Percentiles rank a stretch among this genome's conserved stretches.
These are phyloP conservation scores for Penicillium maclennaniae DNA, from an alignment of 495 filamentous ascomycete species.

Conservation along the genomic window DNA sequence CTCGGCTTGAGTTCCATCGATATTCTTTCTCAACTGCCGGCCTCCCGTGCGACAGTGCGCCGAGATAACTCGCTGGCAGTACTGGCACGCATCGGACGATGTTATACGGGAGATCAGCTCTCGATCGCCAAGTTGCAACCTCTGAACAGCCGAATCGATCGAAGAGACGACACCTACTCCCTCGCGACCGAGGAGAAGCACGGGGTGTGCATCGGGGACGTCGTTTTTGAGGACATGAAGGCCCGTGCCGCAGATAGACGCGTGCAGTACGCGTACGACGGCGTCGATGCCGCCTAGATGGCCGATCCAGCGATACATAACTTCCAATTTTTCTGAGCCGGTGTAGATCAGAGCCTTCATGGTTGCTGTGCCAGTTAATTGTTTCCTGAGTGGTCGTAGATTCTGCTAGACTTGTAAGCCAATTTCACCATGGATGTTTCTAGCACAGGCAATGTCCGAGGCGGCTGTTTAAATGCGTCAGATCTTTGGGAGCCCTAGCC, in stretches of 20 bases:
- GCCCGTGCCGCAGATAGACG: conserved; percentile 78
- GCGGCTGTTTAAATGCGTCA: neutral
- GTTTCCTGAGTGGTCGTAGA: neutral
- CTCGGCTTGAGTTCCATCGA: conserved; percentile 50
- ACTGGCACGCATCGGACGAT: conserved; percentile 37
- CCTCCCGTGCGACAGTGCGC: conserved; percentile 40
- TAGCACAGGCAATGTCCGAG: neutral
- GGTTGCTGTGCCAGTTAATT: neutral
- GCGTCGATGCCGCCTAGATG: conserved; percentile 70
- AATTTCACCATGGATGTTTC: neutral
- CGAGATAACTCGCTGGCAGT: conserved; percentile 34
- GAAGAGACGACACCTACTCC: conserved; percentile 76
- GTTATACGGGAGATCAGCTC: conserved; percentile 44
- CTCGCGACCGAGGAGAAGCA: conserved; percentile 80
- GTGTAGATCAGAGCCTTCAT: conserved; percentile 44
- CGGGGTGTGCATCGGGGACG: conserved; percentile 64
- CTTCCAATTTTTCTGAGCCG: conserved; percentile 14
- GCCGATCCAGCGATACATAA: conserved; percentile 58
- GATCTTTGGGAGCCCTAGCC: neutral
- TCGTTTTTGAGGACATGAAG: conserved; percentile 70
- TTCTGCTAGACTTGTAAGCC: neutral
- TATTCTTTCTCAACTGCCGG: conserved; percentile 38
- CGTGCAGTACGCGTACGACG: conserved; percentile 72
- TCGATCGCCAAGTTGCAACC: conserved; percentile 37
- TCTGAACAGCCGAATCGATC: conserved; percentile 57